These are phyloP conservation scores for Diplogelasinospora grovesii DNA, from an alignment of 495 filamentous ascomycete species.

Conservation along the genomic window DNA sequence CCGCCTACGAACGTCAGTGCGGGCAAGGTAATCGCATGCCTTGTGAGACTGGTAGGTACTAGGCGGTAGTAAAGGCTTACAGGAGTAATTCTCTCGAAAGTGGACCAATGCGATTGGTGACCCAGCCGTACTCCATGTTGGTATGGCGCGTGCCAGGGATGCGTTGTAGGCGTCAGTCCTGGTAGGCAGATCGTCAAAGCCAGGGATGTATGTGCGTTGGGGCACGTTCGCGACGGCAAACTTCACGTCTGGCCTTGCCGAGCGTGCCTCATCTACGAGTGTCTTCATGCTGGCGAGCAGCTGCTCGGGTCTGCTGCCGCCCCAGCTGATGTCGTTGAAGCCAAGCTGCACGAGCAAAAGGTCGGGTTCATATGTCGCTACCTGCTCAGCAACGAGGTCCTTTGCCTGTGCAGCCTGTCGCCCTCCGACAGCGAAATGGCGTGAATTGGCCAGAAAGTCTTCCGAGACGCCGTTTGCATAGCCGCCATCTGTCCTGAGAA, in stretches of 20 bases:
- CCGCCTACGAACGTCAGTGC: slow-evolving; percentile 9
- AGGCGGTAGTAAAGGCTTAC: slow-evolving; percentile 8
- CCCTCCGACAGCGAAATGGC: slow-evolving; percentile 22
- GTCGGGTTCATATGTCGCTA: slow-evolving; percentile 33
- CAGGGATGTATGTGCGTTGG: slow-evolving; percentile 15
- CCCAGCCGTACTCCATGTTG: slow-evolving; percentile 10
- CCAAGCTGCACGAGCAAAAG: slow-evolving; percentile 28
- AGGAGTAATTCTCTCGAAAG: slow-evolving; percentile 22
- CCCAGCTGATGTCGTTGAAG: slow-evolving; percentile 35
- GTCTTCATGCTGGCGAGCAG: slow-evolving; percentile 18
- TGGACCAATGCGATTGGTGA: slow-evolving; percentile 22
- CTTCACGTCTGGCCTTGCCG: slow-evolving; percentile 16
- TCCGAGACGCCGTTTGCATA: slow-evolving; percentile 20
- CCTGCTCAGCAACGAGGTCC: slow-evolving; percentile 33
- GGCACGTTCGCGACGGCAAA: slow-evolving; percentile 27
- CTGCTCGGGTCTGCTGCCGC: slow-evolving; percentile 12
- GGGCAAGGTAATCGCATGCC: background rate
- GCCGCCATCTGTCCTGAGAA: slow-evolving; percentile 12
- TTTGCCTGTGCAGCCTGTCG: slow-evolving; percentile 26
- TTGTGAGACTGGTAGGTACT: background rate
- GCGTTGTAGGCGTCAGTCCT: slow-evolving; percentile 25
- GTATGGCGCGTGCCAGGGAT: slow-evolving; percentile 11
- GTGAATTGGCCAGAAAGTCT: slow-evolving; percentile 16
- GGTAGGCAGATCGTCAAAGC: slow-evolving; percentile 16
- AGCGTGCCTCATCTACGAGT: slow-evolving; percentile 20